These are phyloP conservation scores for Marvania coccoides DNA, from an alignment of 139 green algal species.

Conservation along the genomic window DNA sequence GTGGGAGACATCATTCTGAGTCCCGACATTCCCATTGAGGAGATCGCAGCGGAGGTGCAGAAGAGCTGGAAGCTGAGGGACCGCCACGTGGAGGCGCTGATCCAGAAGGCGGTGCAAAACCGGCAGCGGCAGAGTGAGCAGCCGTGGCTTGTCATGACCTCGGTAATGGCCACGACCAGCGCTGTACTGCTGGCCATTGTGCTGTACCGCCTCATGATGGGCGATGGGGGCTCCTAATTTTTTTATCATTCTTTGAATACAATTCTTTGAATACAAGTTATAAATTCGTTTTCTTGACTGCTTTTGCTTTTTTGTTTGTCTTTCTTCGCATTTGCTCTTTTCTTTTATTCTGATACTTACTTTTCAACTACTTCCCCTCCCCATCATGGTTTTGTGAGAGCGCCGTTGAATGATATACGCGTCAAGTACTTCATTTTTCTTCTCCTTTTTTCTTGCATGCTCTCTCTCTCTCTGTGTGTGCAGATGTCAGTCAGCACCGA, in stretches of 20 bases:
- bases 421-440: no score
- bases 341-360: background rate
- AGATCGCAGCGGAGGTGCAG: constrained; percentile 73
- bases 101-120: constrained; percentile 48
- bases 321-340: background rate
- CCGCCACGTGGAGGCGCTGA: constrained; percentile 59
- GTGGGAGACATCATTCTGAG: constrained; percentile 66
- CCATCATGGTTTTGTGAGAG: no score
- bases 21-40: constrained; percentile 72
- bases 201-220: constrained; percentile 33
- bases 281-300: background rate
- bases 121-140: constrained; percentile 27
- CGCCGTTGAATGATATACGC: no score
- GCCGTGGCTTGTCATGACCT: constrained; percentile 67
- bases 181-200: constrained; percentile 65
- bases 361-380: no score
- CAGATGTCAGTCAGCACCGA: no score
- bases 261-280: background rate
- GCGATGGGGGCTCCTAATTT: background rate
- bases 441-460: no score
- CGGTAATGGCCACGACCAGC: constrained; percentile 45
- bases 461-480: no score
- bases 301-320: background rate
- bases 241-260: no score
- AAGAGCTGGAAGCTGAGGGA: constrained; percentile 48